Percentiles rank a stretch among this genome's conserved stretches.
Conservation (phyloP, 371 early-diverging fungal species). For the Rhizopus stolonifer region DNA sequence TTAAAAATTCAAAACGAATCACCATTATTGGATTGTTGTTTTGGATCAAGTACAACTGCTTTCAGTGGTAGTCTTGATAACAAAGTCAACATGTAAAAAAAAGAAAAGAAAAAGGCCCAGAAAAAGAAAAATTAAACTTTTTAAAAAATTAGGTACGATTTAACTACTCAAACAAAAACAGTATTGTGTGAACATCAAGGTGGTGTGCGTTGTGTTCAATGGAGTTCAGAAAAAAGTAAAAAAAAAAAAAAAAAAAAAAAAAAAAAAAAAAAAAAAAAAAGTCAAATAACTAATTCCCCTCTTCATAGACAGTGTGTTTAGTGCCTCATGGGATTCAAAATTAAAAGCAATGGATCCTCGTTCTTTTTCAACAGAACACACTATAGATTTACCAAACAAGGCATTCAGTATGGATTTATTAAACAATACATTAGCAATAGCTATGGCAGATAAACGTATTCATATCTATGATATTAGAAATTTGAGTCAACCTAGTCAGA, state of each 20-base stretch:
- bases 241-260: constrained; percentile 19
- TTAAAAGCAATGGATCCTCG: constrained; percentile 81
- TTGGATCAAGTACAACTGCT: constrained; percentile 51
- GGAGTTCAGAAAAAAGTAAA: constrained; percentile 54
- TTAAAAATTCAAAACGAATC: constrained; percentile 60
- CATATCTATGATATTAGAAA: constrained; percentile 84
- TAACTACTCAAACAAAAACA: constrained; percentile 43
- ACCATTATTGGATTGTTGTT: constrained; percentile 77
- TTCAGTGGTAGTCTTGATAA: constrained; percentile 73
- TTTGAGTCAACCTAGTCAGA: constrained; percentile 70
- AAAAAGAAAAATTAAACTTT: too few relatives aligned
- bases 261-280: constrained; percentile 28
- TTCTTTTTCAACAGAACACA: constrained; percentile 14
- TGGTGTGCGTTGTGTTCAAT: constrained; percentile 65
- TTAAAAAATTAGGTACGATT: constrained; percentile 45
- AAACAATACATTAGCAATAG: constrained; percentile 76
- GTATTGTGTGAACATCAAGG: constrained; percentile 58
- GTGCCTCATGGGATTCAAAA: constrained; percentile 92
- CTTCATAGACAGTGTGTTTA: constrained; percentile 57
- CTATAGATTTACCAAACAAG: constrained; percentile 52
- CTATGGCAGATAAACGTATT: constrained; percentile 76
- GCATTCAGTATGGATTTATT: constrained; percentile 81
- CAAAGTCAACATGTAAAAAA: constrained; percentile 59
- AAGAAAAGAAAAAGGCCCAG: too few relatives aligned
- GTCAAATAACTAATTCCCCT: too few relatives aligned